Evolutionary conservation across 495 filamentous ascomycete genomes (phyloP), one percentile per base, ranked within the genome.

Genomic region (Glarea lozoyensis): DNA sequence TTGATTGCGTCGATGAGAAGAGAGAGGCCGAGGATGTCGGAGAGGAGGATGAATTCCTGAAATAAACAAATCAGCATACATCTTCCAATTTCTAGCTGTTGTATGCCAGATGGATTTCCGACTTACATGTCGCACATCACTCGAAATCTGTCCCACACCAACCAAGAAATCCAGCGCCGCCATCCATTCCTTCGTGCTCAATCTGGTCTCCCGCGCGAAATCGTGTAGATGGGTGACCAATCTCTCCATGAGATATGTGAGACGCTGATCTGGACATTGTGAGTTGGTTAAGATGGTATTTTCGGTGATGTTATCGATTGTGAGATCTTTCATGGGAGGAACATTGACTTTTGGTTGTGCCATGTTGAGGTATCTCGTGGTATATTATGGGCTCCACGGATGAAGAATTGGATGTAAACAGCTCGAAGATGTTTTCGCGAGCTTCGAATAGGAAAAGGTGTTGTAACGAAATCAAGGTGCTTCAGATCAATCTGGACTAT

Each of bases 21-120:
- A 21, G 88, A 94, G 32, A 96, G 80, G 43, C 89, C 89, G 32
- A 95, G 75, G 43, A 89, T 72, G 66, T 96, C 89, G 40, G 84
- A 92, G 52, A 95, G 86, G 40, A 94, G 82, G 63, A 95, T 94
- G 70, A 86, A 94, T 72, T 96, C 89, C 76, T 90, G 37, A 15
- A 2, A 10, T 16, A 38, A 9, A 16, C 33, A 20, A 2, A 16
- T 45, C 20, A 45, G 35, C 35, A 13, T 16, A 16, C 10, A 15
- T 12, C 29, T 11, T 35, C 6, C 32, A 6, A 30, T 4, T 27
- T 9, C 11, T 16, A 7, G 25, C 7, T 7, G 25, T n/a, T 29
- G 9, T 18, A 17, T 20, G 24, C 21, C 16, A 29, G 16, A 27
- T 16, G 29, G 29, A 18, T n/a, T n/a, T 35, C 22, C 10, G 23